Percentiles rank a stretch among this genome's conserved stretches.
phyloP scores from a whole-genome alignment of 2,329 filamentous ascomycete genomes.

The Pseudocercospora fijiensis region DNA sequence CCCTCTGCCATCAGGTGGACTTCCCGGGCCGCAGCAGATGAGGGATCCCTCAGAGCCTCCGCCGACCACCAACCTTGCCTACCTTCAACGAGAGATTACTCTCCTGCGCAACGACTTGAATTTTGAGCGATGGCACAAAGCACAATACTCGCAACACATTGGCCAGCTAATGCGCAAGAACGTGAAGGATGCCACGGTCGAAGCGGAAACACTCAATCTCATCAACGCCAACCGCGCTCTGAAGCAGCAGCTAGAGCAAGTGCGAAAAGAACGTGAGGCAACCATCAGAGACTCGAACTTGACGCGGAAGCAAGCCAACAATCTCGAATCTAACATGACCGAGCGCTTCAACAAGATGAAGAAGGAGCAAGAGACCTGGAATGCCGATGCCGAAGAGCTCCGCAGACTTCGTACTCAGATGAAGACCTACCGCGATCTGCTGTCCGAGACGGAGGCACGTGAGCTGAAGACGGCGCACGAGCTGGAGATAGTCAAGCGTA shows the following conservation, averaged over 20 bases:
- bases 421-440: constrained; percentile 60
- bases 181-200: constrained; percentile 72
- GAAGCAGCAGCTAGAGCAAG: constrained; percentile 61
- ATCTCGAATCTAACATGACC: constrained; percentile 59
- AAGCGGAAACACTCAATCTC: constrained; percentile 79
- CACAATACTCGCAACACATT: constrained; percentile 79
- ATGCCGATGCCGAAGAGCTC: constrained; percentile 61
- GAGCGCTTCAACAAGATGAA: constrained; percentile 36
- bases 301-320: constrained; percentile 67
- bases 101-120: constrained; percentile 76
- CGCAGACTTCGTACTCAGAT: constrained; percentile 56
- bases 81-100: constrained; percentile 71
- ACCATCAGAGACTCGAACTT: constrained; percentile 37
- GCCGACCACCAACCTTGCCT: constrained; percentile 46
- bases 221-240: constrained; percentile 73
- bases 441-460: constrained; percentile 68
- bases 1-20: constrained; percentile 21
- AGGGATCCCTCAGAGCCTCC: constrained; percentile 22
- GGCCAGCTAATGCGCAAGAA: constrained; percentile 73
- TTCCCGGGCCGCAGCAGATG: background rate
- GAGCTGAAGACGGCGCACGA: constrained; percentile 65
- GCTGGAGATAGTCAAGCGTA: constrained; percentile 61
- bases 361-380: constrained; percentile 38
- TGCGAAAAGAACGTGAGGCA: constrained; percentile 36
- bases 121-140: constrained; percentile 80